Percentiles rank a stretch among this genome's conserved stretches.
Conservation (phyloP, 768 basidiomycete species). For the Naematelia encephala region DNA sequence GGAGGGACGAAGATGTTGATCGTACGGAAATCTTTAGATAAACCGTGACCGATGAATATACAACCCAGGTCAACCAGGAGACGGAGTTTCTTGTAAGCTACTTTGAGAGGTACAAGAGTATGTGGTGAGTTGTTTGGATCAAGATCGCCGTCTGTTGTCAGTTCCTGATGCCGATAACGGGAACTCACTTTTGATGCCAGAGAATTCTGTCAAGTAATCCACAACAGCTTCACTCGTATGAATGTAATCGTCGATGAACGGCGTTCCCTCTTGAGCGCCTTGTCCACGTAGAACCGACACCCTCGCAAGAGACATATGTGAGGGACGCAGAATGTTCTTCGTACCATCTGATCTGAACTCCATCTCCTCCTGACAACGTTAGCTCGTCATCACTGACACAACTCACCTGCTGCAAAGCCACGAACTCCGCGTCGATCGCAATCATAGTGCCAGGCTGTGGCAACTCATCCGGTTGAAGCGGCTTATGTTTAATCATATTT, state of each 20-base stretch:
- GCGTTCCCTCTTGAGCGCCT: constrained; percentile 72
- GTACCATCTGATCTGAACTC: constrained; percentile 93
- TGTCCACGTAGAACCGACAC: constrained; percentile 90
- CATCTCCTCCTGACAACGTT: constrained; percentile 70
- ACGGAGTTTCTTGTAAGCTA: constrained; percentile 97
- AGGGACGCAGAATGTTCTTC: constrained; percentile 85
- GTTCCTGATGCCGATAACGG: constrained; percentile 4
- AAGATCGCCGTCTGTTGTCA: constrained; percentile 76
- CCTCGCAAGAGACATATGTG: constrained; percentile 84
- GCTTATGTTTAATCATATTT: constrained; percentile 71
- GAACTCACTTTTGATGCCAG: constrained; percentile 82
- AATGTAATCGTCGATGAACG: constrained; percentile 98
- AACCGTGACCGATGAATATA: constrained; percentile 93
- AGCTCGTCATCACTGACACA: background rate
- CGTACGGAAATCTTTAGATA: constrained; percentile 95
- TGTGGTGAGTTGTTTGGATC: constrained; percentile 77
- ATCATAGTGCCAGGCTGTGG: constrained; percentile 82
- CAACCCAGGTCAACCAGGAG: constrained; percentile 90
- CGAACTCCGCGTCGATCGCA: constrained; percentile 96
- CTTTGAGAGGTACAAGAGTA: constrained; percentile 88
- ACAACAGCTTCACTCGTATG: constrained; percentile 93
- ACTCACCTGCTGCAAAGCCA: constrained; percentile 84
- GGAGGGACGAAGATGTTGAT: constrained; percentile 98
- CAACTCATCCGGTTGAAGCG: constrained; percentile 67
- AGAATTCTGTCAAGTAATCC: constrained; percentile 95